Conservation (phyloP, 345 rosid genomes). For the Iberis pinnata region DNA sequence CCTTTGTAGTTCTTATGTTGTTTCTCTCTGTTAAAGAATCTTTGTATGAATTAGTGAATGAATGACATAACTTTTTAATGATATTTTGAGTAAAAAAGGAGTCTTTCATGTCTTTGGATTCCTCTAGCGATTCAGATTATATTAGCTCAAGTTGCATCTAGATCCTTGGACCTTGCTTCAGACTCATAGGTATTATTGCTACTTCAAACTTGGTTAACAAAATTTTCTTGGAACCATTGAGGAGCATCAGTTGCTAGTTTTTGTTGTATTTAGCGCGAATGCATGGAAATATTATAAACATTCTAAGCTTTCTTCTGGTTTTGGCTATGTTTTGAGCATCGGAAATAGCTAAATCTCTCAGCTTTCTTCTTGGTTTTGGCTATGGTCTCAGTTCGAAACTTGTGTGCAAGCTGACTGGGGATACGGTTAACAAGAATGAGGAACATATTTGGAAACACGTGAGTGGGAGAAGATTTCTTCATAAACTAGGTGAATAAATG, state of each 20-base stretch:
- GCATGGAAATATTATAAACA: neutral
- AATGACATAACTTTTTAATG: neutral
- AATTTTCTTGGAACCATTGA: neutral
- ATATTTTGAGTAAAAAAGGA: neutral
- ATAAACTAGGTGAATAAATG: conserved; percentile 49
- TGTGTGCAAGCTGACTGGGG: conserved; percentile 80
- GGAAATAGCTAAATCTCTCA: neutral
- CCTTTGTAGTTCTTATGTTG: neutral
- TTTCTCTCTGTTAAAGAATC: neutral
- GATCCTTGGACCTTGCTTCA: conserved; percentile 12
- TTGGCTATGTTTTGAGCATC: conserved; percentile 30
- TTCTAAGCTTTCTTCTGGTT: neutral
- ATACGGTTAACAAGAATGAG: conserved; percentile 76
- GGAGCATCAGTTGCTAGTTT: neutral
- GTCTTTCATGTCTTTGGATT: neutral
- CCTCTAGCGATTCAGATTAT: neutral
- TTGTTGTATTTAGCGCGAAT: neutral
- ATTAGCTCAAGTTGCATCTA: neutral
- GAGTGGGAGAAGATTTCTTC: conserved; percentile 75
- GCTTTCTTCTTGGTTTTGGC: neutral
- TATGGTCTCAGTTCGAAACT: conserved; percentile 56
- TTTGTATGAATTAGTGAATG: too few relatives aligned
- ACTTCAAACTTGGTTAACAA: neutral
- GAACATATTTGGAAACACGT: conserved; percentile 93
- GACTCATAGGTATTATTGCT: too few relatives aligned